Base-by-base conservation (phyloP, 2,329 filamentous ascomycete species). In the Verticillium zaregamsianum region DNA sequence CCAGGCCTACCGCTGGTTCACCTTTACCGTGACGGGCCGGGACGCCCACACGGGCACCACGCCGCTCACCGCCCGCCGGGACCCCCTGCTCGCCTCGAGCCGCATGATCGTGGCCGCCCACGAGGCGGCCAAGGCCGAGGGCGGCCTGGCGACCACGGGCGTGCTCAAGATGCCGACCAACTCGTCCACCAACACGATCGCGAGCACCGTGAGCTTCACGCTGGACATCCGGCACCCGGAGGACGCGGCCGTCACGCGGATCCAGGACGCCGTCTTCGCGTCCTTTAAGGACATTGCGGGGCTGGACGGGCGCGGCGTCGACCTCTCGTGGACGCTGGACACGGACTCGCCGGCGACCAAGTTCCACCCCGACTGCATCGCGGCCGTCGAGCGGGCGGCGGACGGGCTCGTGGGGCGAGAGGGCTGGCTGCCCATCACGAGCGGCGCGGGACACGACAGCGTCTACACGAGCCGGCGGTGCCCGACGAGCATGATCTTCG, bases 11-110 rank as follows among this genome's bases (percentile, higher is more conserved):
- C 85, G 86, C 62, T 93, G 90, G 90, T 87, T 87, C 72, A 89
- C 85, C 0, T 73, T 93, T 40, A 85, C 83, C 6, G 82, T 93
- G 3, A 78, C 78, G 11, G 90, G 90, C 1, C 78, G 85, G 67
- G 90, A 92, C 66, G 85, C 85, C 5, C 90, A 93, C 70, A 92
- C 90, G 0, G 90, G 90, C 1, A 92, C 90, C 0, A 93, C 90
- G 0, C 86, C 87, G 33, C 85, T 91, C 57, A 76, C 79, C 37
- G 83, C 86, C 61, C 83, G 90, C 20, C 84, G 85, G 5, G 90
- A 93, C 71, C 86, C 90, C 2, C 77, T 92, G 57, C 83, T 91
- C 35, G 83, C 86, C 8, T 87, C 89, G 8, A 82, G 84, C 0
- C 86, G 85, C 60, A 82, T 92, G 78, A 91, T 93, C 63, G 73